These are phyloP conservation scores for Dovyalis caffra DNA, from an alignment of 345 rosid genomes.

Conservation along the genomic window DNA sequence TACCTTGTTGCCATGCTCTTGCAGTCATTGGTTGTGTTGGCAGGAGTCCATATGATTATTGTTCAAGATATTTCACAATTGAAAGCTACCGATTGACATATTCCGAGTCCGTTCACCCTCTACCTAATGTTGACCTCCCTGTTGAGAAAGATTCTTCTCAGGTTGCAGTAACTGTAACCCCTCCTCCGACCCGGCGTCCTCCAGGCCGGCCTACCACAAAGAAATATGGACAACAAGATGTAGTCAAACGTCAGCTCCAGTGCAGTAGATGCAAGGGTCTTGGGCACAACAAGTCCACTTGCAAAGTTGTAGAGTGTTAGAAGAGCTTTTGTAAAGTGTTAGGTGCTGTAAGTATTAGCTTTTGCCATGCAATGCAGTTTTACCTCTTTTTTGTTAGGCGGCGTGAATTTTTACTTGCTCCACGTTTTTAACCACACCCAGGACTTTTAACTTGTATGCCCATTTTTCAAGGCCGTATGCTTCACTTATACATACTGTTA, in stretches of 20 bases:
- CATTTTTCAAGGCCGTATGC: background rate
- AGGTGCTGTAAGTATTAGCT: conserved; percentile 27
- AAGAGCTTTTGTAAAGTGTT: conserved; percentile 19
- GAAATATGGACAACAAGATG: conserved; percentile 54
- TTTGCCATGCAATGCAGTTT: background rate
- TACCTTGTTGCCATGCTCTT: conserved; percentile 78
- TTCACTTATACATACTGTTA: background rate
- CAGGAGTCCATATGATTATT: conserved; percentile 61
- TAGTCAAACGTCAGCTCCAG: conserved; percentile 82
- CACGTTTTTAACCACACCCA: background rate
- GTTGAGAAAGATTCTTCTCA: conserved; percentile 44
- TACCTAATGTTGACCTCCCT: conserved; percentile 49
- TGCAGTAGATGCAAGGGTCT: conserved; percentile 98
- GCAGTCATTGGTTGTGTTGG: conserved; percentile 62
- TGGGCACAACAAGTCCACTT: conserved; percentile 96
- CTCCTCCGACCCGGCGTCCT: conserved; percentile 82
- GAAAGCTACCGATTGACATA: conserved; percentile 74
- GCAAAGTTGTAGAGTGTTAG: conserved; percentile 68
- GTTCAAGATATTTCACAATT: conserved; percentile 67
- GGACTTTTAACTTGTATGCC: background rate
- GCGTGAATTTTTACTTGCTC: background rate
- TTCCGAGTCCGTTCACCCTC: conserved; percentile 63
- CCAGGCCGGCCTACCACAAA: conserved; percentile 84
- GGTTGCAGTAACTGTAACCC: conserved; percentile 66
- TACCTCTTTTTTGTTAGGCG: conserved; percentile 2